Conservation (phyloP, 192 early-diverging fungal species). For the Chytriomyces hyalinus region DNA sequence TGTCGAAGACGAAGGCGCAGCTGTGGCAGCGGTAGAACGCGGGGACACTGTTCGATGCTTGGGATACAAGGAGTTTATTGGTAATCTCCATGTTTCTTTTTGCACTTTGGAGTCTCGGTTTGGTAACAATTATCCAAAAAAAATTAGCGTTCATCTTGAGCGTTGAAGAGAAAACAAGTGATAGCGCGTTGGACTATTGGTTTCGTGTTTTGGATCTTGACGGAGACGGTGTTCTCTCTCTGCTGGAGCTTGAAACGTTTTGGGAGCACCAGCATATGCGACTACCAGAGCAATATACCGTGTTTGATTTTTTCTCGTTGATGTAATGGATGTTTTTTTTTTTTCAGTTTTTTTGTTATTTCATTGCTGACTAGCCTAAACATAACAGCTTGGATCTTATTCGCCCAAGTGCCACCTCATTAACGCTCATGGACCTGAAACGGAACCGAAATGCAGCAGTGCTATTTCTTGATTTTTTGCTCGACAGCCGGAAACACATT, state of each 20-base stretch:
- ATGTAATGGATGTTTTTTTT: conserved; percentile 37
- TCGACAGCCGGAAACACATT: conserved; percentile 53
- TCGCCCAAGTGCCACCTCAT: conserved; percentile 29
- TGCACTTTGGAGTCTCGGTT: background rate
- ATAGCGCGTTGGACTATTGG: conserved; percentile 74
- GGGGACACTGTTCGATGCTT: conserved; percentile 42
- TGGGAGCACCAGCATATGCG: conserved; percentile 76
- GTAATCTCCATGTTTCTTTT: conserved; percentile 29
- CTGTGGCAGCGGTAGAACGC: background rate
- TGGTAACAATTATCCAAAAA: background rate
- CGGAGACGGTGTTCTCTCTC: conserved; percentile 79
- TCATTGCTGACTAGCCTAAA: background rate
- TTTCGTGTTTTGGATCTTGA: conserved; percentile 89
- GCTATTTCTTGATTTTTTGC: conserved; percentile 54
- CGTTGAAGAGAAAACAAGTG: conserved; percentile 77
- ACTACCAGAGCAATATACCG: conserved; percentile 48
- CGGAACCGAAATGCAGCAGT: conserved; percentile 35
- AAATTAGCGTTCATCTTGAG: conserved; percentile 66
- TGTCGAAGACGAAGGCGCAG: conserved; percentile 51
- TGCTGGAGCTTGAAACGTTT: conserved; percentile 82
- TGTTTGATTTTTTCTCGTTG: conserved; percentile 54
- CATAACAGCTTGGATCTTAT: conserved; percentile 48
- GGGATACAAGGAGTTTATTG: conserved; percentile 81
- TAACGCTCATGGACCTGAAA: conserved; percentile 57
- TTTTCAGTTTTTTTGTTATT: background rate